A percentile compares a stretch with the other conserved stretches of the same genome.
These are phyloP conservation scores for Malassezia japonica DNA, from an alignment of 1,284 basidiomycete genomes.

Conservation along the genomic window DNA sequence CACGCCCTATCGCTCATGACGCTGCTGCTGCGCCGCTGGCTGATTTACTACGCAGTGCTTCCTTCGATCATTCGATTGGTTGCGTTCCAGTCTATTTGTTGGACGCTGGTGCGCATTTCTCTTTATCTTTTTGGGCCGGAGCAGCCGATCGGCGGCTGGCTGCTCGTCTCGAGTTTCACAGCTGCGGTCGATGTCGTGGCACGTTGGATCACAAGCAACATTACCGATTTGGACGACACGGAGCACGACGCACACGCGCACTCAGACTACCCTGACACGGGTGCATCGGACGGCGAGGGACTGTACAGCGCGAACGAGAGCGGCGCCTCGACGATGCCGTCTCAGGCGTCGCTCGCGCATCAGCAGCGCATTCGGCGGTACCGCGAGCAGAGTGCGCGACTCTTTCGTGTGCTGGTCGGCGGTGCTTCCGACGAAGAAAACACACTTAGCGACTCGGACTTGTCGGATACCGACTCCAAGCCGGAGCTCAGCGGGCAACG, in stretches of 20 bases:
- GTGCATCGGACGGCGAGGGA: constrained; percentile 11
- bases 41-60: constrained; percentile 67
- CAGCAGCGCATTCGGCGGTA: constrained; percentile 15
- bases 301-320: constrained; percentile 22
- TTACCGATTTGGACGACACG: constrained; percentile 31
- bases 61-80: constrained; percentile 71
- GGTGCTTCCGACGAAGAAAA: constrained; percentile 16
- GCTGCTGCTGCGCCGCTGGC: constrained; percentile 68
- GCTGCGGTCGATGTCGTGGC: constrained; percentile 37
- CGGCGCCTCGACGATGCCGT: neutral
- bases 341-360: neutral
- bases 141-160: constrained; percentile 67
- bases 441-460: constrained; percentile 2
- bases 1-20: constrained; percentile 70
- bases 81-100: constrained; percentile 71
- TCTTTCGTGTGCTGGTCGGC: constrained; percentile 37
- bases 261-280: constrained; percentile 15
- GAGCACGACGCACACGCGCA: constrained; percentile 14
- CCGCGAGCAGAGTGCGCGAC: constrained; percentile 25
- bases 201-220: constrained; percentile 46
- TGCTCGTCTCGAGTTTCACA: constrained; percentile 69
- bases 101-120: constrained; percentile 72
- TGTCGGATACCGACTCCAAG: neutral
- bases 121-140: constrained; percentile 59
- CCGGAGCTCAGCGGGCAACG: neutral